Conservation (phyloP, 2,329 filamentous ascomycete species). For the Alternaria sp. region DNA sequence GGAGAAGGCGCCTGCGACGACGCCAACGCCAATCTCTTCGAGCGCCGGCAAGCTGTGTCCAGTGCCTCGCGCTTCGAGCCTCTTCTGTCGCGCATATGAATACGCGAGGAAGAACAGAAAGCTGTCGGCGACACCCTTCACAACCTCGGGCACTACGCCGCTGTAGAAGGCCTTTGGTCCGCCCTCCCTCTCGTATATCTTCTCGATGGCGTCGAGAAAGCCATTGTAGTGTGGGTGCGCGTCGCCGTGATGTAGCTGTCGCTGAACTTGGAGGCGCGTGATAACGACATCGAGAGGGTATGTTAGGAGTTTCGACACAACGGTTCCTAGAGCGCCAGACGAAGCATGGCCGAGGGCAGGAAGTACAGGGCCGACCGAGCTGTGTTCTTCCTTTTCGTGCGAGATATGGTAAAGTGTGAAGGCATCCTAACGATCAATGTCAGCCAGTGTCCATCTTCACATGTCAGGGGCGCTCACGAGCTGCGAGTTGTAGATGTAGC, state of each 20-base stretch:
- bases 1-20: conserved; percentile 75
- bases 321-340: conserved; percentile 78
- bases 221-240: conserved; percentile 64
- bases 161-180: conserved; percentile 70
- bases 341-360: conserved; percentile 82
- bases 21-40: conserved; percentile 77
- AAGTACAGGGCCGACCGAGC: conserved; percentile 56
- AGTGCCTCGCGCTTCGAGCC: conserved; percentile 35
- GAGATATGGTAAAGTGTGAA: conserved; percentile 51
- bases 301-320: conserved; percentile 76
- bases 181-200: conserved; percentile 76
- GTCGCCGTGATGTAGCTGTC: conserved; percentile 56
- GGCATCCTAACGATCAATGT: conserved; percentile 41
- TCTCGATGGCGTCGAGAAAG: conserved; percentile 71
- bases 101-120: conserved; percentile 90
- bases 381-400: conserved; percentile 44
- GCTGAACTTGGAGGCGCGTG: conserved; percentile 81
- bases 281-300: conserved; percentile 85
- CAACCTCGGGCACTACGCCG: conserved; percentile 52
- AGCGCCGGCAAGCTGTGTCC: conserved; percentile 61
- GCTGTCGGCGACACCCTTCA: conserved; percentile 66
- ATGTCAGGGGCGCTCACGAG: conserved; percentile 39
- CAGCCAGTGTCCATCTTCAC: not conserved
- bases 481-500: conserved; percentile 53
- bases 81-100: conserved; percentile 60